These are phyloP conservation scores for Wickerhamomyces kurtzmanii DNA, from an alignment of 805 yeast genomes.

Conservation along the genomic window DNA sequence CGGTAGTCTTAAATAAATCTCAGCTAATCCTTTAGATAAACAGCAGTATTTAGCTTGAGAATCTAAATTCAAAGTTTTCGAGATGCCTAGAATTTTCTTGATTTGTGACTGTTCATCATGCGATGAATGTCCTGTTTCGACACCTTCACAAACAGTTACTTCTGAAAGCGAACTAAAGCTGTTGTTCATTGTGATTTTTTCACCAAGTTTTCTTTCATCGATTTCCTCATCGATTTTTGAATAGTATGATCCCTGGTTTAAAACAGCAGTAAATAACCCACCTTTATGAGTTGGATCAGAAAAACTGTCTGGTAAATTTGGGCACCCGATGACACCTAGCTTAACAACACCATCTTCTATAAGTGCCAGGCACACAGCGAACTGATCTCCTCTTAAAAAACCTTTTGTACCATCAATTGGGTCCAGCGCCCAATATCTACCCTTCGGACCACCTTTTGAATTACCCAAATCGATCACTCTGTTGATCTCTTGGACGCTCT, in stretches of 20 bases:
- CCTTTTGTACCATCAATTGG: conserved; percentile 99
- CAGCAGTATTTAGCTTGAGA: conserved; percentile 96
- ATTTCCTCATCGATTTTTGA: conserved; percentile 23
- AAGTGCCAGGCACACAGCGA: conserved; percentile 89
- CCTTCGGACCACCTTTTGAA: conserved; percentile 66
- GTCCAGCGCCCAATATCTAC: conserved; percentile 94
- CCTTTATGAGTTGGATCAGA: conserved; percentile 37
- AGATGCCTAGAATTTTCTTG: conserved; percentile 53
- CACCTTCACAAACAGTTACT: conserved; percentile 81
- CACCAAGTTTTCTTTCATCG: conserved; percentile 13
- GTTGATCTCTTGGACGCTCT: conserved; percentile 38
- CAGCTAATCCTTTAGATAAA: conserved; percentile 85
- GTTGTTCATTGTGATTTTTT: conserved; percentile 42
- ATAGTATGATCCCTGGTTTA: conserved; percentile 54
- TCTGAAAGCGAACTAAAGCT: conserved; percentile 30
- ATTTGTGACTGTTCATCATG: conserved; percentile 78
- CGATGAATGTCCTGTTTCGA: conserved; percentile 90
- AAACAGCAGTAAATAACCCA: conserved; percentile 66
- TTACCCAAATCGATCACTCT: conserved; percentile 71
- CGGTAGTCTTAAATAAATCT: conserved; percentile 85
- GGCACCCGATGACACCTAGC: conserved; percentile 94
- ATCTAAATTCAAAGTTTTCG: conserved; percentile 71
- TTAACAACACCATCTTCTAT: conserved; percentile 79
- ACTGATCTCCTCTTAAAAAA: conserved; percentile 90
- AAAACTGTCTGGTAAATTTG: conserved; percentile 54